A percentile compares a stretch with the other conserved stretches of the same genome.
Conservation (phyloP, 352 stramenopile species). For the Discostella stelligera region DNA sequence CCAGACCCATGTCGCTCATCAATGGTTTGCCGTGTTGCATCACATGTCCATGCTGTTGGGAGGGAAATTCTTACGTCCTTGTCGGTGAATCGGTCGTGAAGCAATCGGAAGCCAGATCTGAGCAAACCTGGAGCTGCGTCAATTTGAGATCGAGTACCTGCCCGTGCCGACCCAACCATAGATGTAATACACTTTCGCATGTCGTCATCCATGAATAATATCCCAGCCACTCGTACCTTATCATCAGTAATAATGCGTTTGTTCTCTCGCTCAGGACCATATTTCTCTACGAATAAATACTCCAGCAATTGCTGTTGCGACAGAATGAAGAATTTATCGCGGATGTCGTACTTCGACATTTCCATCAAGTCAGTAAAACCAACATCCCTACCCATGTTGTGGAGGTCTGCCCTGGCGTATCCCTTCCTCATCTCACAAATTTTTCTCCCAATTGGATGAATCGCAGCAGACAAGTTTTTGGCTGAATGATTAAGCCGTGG, state of each 20-base stretch:
- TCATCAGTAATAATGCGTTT: slow-evolving; percentile 7
- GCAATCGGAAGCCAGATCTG: slow-evolving; percentile 1
- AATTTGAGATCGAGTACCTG: not conserved
- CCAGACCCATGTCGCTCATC: slow-evolving; percentile 1
- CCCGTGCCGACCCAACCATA: not conserved
- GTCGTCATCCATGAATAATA: slow-evolving; percentile 11
- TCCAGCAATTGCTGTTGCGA: slow-evolving; percentile 1
- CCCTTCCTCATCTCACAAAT: not conserved
- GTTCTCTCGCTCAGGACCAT: not conserved
- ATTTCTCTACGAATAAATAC: not conserved
- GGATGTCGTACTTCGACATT: not conserved
- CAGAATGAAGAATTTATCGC: slow-evolving; percentile 1
- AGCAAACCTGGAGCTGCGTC: not conserved
- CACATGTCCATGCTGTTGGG: not conserved
- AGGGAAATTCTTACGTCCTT: not conserved
- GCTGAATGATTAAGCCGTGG: not conserved
- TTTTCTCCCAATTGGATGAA: not conserved
- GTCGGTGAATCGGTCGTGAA: not conserved
- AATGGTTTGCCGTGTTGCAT: slow-evolving; percentile 2
- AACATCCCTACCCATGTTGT: not conserved
- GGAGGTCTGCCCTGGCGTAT: not conserved
- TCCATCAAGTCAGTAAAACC: not conserved
- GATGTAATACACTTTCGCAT: slow-evolving; percentile 1
- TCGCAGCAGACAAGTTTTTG: slow-evolving; percentile 1
- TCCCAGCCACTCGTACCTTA: slow-evolving; percentile 7